Base-by-base conservation (phyloP, 1,284 basidiomycete species). In the Bjerkandera adusta region DNA sequence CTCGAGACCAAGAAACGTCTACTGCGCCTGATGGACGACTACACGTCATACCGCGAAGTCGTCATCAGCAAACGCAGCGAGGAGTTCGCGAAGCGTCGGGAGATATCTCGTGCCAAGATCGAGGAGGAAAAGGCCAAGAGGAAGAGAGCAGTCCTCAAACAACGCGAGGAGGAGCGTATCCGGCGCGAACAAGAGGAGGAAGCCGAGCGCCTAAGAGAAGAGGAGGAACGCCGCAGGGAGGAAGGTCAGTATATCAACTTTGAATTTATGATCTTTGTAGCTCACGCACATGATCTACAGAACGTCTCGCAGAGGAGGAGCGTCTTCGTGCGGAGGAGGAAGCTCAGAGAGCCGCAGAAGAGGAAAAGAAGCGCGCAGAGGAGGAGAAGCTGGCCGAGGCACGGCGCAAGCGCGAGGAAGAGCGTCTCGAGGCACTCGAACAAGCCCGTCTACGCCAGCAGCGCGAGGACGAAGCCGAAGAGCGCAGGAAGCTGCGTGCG, bases 101-200 rank as follows among this genome's bases (percentile, higher is more conserved):
- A 77, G 43, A 69, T 67, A 27, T 86, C 93, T 3, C 60, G 71
- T 53, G 72, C 70, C 63, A 92, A 87, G 76, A 85, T 94, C 56
- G 86, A 85, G 54, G 81, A 88, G 61, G 95, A 96, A 69, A 97
- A 95, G 75, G 78, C 78, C 43, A 85, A 85, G 73, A 77, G 85
- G 59, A 73, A 73, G 52, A 75, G 71, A 48, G 67, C 70, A 10
- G 65, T 89, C 29, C 54, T 83, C 33, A 75, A 77, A 54, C 66
- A 73, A 52, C 73, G 75, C 54, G 87, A 85, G 61, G 78, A 79
- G 53, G 82, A 85, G 64, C 68, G 73, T 45, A 53, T 63, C 45
- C 67, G 66, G 45, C 45, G 43, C 34, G 71, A 75, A 51, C 75
- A 76, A 59, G 76, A 79, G 63, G 83, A 80, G 55, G 66, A 65